A percentile compares a stretch with the other conserved stretches of the same genome.
Evolutionary conservation across 2,329 filamentous ascomycete species (phyloP).

Genomic region (Geoglossum cookeanum): DNA sequence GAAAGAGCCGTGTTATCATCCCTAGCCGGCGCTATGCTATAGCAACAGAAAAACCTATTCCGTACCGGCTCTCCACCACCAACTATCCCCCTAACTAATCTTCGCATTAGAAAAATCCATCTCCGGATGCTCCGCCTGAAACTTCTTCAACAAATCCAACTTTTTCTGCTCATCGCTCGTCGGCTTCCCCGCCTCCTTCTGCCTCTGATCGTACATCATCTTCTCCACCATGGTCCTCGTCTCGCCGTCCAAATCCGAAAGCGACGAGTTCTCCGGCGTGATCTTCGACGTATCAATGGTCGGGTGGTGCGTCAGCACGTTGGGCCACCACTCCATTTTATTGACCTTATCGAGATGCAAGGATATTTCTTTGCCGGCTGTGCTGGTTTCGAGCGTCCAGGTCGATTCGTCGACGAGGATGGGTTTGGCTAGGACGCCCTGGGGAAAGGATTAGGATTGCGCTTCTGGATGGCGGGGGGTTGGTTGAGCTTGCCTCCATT

Average conservation of each 20-base stretch:
- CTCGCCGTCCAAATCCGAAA: slow-evolving; percentile 85
- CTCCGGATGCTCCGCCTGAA: slow-evolving; percentile 62
- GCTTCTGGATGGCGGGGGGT: too few relatives aligned
- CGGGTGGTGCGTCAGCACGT: slow-evolving; percentile 71
- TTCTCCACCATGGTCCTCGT: slow-evolving; percentile 97
- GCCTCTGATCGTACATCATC: slow-evolving; percentile 98
- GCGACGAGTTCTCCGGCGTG: slow-evolving; percentile 74
- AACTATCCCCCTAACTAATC: slow-evolving; percentile 25
- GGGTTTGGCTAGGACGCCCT: slow-evolving; percentile 72
- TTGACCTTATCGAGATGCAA: slow-evolving; percentile 90
- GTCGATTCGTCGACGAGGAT: slow-evolving; percentile 75
- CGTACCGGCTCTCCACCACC: background rate
- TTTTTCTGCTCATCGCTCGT: slow-evolving; percentile 94
- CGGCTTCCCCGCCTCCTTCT: slow-evolving; percentile 82
- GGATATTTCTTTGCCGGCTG: slow-evolving; percentile 49
- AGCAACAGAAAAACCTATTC: background rate
- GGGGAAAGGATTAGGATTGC: background rate
- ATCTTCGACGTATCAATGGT: slow-evolving; percentile 94
- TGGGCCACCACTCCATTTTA: slow-evolving; percentile 97
- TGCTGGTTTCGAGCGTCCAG: slow-evolving; percentile 66
- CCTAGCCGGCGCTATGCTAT: background rate
- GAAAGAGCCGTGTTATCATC: background rate
- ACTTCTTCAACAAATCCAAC: slow-evolving; percentile 78
- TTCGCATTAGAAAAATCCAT: slow-evolving; percentile 51
- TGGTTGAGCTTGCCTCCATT: slow-evolving; percentile 11